Base-by-base conservation (phyloP, 2,329 filamentous ascomycete genomes). In the Aphanoascus verrucosus region DNA sequence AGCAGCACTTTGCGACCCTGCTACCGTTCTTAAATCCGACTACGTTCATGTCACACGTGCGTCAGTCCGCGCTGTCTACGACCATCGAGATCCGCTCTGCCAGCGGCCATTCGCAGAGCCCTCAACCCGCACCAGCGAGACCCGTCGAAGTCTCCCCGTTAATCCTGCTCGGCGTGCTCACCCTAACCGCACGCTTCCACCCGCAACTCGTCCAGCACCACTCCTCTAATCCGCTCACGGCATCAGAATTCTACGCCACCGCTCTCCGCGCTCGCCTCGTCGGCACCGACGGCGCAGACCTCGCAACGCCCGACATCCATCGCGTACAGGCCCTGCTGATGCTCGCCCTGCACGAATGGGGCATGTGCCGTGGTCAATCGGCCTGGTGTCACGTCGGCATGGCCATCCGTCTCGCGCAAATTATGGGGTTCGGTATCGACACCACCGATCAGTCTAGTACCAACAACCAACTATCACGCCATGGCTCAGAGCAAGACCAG, bases 261-360 rank as follows among this genome's bases (percentile, higher is more conserved):
- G 76, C 75, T 15, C 72, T 78, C 45, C 73, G 73, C 56, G 70
- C 69, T 55, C 69, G 70, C 47, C 67, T 79, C 57, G 68, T 72
- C 52, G 69, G 67, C 9, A 61, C 66, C 2, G 70, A 70, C 56
- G 73, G 73, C 41, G 68, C 69, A 35, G 66, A 65, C 53, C 58
- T 74, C 14, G 68, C 69, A 2, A 58, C 65, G 1, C 67, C 74
- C 2, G 74, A 75, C 42, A 65, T 80, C n/a, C 71, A 75, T 40
- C 72, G 73, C 15, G 72, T 73, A 0, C 78, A 81, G 60, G 74
- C 77, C 3, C 65, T 76, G 19, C 64, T 81, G 31, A 79, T 81
- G 77, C 67, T 81, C 3, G 74, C 73, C 2, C 66, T 79, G 47
- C 77, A 80, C 57, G 78, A 80, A 58, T 81, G 77, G 77, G 74